A percentile compares a stretch with the other conserved stretches of the same genome.
These are phyloP conservation scores for Pseudozyma pruni DNA, from an alignment of 1,284 basidiomycete species.

Conservation along the genomic window DNA sequence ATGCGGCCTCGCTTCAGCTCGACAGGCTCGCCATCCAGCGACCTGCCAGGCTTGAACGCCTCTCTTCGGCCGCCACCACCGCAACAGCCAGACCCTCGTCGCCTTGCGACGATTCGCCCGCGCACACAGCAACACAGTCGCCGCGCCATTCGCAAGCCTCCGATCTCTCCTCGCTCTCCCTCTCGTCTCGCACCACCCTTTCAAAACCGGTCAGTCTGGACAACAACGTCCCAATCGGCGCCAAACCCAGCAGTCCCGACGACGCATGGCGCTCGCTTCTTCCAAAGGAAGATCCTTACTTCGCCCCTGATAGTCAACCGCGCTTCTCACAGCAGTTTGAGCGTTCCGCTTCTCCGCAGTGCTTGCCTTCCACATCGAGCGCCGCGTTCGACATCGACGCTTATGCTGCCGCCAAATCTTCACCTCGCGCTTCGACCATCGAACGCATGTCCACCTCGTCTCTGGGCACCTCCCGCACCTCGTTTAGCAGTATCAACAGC, in stretches of 20 bases:
- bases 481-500: conserved; percentile 47
- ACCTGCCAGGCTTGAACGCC: conserved; percentile 35
- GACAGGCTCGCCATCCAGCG: conserved; percentile 32
- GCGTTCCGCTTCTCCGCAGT: conserved; percentile 27
- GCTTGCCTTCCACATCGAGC: conserved; percentile 9
- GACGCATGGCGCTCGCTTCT: conserved; percentile 58
- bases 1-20: conserved; percentile 10
- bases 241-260: conserved; percentile 47
- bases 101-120: conserved; percentile 18
- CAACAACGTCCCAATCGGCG: conserved; percentile 8
- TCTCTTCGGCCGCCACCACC: conserved; percentile 38
- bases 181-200: conserved; percentile 5
- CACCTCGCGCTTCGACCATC: conserved; percentile 7
- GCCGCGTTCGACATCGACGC: conserved; percentile 23
- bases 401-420: conserved; percentile 27
- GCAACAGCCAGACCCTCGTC: conserved; percentile 26
- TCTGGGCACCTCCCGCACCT: conserved; percentile 30
- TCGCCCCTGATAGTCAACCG: conserved; percentile 33
- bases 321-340: conserved; percentile 5
- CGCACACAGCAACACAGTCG: conserved; percentile 25
- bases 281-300: conserved; percentile 56
- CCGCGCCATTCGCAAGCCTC: conserved; percentile 10
- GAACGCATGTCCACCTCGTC: conserved; percentile 34
- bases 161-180: conserved; percentile 10
- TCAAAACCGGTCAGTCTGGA: conserved; percentile 13